phyloP scores from a whole-genome alignment of 2,329 filamentous ascomycete genomes.

The Colletotrichum magnum region DNA sequence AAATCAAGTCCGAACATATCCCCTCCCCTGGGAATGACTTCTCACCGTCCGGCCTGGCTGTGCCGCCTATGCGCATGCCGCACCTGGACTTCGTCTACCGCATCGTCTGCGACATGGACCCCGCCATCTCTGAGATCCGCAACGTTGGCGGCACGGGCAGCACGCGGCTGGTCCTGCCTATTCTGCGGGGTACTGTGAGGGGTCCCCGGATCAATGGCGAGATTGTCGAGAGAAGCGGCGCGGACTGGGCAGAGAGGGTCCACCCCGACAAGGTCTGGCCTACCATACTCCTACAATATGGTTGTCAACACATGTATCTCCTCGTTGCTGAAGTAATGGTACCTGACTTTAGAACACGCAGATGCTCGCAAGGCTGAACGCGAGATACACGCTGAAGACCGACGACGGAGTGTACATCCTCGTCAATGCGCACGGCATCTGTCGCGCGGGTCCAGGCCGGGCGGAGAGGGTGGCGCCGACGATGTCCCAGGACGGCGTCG shows the following conservation, averaged over 20 bases:
- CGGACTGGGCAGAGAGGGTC: constrained; percentile 42
- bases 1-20: constrained; percentile 13
- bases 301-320: neutral
- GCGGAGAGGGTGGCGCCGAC: constrained; percentile 9
- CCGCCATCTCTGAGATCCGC: constrained; percentile 34
- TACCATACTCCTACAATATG: too few relatives aligned
- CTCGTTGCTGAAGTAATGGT: neutral
- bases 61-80: constrained; percentile 42
- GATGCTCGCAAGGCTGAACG: constrained; percentile 40
- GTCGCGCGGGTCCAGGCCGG: constrained; percentile 21
- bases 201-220: constrained; percentile 41
- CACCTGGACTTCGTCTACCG: constrained; percentile 44
- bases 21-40: constrained; percentile 40
- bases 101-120: constrained; percentile 43
- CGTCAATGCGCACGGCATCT: constrained; percentile 41
- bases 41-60: constrained; percentile 34
- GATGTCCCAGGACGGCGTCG: constrained; percentile 41
- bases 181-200: constrained; percentile 40
- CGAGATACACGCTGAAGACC: constrained; percentile 43
- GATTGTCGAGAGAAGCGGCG: constrained; percentile 44
- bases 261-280: constrained; percentile 33
- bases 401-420: constrained; percentile 42
- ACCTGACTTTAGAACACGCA: neutral
- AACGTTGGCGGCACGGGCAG: constrained; percentile 39
- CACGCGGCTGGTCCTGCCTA: constrained; percentile 43